Conservation (phyloP, 306 rosid species). For the Dryas octopetala region DNA sequence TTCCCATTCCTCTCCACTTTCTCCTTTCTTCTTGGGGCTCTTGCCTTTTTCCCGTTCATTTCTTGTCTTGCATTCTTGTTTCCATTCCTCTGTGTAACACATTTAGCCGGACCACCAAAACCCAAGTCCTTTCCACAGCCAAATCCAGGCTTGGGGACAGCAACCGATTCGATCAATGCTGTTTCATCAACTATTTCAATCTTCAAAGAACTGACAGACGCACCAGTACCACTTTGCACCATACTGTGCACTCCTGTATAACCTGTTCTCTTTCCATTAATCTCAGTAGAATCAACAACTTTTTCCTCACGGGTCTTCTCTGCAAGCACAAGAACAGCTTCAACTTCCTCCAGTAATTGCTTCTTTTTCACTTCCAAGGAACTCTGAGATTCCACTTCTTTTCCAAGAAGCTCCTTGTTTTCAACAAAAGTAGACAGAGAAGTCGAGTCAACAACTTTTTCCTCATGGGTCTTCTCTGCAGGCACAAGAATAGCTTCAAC, state of each 20-base stretch:
- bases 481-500: constrained; percentile 52
- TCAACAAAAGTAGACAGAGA: not conserved
- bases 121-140: constrained; percentile 24
- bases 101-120: constrained; percentile 7
- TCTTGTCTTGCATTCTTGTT: constrained; percentile 19
- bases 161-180: constrained; percentile 55
- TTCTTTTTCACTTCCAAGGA: constrained; percentile 51
- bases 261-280: no score
- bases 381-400: constrained; percentile 26
- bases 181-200: constrained; percentile 81
- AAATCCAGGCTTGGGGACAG: constrained; percentile 10
- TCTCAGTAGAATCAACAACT: no score
- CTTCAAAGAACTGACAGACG: constrained; percentile 33
- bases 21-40: constrained; percentile 34
- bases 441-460: no score
- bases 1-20: constrained; percentile 24
- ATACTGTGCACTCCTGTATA: no score
- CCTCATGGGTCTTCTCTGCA: constrained; percentile 20
- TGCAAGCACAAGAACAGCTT: constrained; percentile 44
- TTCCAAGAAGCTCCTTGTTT: not conserved
- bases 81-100: constrained; percentile 24
- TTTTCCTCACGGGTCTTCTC: constrained; percentile 12
- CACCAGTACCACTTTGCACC: not conserved
- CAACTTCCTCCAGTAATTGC: constrained; percentile 52
- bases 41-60: constrained; percentile 32